These are phyloP conservation scores for Solanum etuberosum DNA, from an alignment of 257 asterid species.

Conservation along the genomic window DNA sequence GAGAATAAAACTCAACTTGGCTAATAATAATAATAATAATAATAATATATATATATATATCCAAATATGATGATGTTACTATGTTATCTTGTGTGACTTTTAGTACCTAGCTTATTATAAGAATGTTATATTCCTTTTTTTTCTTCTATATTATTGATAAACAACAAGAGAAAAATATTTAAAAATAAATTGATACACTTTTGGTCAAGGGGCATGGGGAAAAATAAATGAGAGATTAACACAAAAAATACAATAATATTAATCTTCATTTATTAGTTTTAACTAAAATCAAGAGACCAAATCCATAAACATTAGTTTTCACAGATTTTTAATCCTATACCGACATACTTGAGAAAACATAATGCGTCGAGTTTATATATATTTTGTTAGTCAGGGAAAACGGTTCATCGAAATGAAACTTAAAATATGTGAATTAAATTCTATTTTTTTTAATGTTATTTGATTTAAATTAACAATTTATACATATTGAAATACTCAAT, in stretches of 20 bases:
- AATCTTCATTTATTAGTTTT: neutral
- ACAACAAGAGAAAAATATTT: neutral
- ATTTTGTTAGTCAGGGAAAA: neutral
- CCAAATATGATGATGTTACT: neutral
- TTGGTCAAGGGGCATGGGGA: neutral
- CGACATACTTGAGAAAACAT: neutral
- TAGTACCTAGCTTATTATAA: neutral
- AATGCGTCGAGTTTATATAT: neutral
- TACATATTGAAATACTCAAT: too few relatives aligned
- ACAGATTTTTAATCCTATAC: neutral
- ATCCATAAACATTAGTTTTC: neutral
- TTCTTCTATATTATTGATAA: neutral
- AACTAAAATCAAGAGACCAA: neutral
- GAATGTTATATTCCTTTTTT: neutral
- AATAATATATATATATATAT: too few relatives aligned
- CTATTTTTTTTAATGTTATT: neutral
- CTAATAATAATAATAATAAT: neutral
- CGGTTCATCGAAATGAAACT: neutral
- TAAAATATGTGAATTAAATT: too few relatives aligned
- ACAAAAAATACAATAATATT: neutral
- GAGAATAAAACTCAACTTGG: neutral
- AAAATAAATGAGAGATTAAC: neutral
- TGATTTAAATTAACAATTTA: too few relatives aligned
- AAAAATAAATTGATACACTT: neutral
- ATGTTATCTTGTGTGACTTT: neutral